Conservation (phyloP, 1,284 basidiomycete species). For the Tilletia indica region DNA sequence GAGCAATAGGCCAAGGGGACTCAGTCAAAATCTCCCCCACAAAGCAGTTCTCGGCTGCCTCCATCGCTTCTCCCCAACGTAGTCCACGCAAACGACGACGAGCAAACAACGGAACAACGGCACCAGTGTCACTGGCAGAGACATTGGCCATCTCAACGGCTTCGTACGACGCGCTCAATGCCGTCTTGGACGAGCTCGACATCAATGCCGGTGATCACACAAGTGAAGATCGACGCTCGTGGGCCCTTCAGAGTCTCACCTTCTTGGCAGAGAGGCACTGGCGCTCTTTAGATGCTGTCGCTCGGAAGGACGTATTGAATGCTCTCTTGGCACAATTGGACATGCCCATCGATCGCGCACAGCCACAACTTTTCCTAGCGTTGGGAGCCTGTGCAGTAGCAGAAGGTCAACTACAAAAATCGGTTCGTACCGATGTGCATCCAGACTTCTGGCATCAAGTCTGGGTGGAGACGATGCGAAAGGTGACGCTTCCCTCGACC, state of each 20-base stretch:
- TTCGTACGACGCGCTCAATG: not conserved
- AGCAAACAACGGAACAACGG: not conserved
- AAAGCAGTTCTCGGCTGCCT: not conserved
- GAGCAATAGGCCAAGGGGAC: not conserved
- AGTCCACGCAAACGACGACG: not conserved
- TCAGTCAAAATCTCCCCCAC: not conserved
- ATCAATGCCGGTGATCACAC: not conserved
- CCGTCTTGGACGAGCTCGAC: constrained; percentile 9
- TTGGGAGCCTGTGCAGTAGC: constrained; percentile 69
- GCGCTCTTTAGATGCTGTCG: constrained; percentile 63
- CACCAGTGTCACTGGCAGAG: not conserved
- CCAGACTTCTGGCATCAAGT: constrained; percentile 67
- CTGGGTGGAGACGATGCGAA: constrained; percentile 78
- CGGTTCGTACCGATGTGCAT: not conserved
- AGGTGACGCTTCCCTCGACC: constrained; percentile 63
- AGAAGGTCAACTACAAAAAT: constrained; percentile 43
- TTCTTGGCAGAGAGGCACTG: constrained; percentile 79
- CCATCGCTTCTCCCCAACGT: not conserved
- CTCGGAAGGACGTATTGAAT: constrained; percentile 64
- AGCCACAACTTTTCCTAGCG: constrained; percentile 79
- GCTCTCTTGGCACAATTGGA: constrained; percentile 66
- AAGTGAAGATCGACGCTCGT: constrained; percentile 50
- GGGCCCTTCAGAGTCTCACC: constrained; percentile 74
- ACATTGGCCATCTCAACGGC: not conserved
- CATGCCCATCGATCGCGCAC: constrained; percentile 66